phyloP scores from a whole-genome alignment of 2,329 filamentous ascomycete genomes.

The Cercospora sp. region DNA sequence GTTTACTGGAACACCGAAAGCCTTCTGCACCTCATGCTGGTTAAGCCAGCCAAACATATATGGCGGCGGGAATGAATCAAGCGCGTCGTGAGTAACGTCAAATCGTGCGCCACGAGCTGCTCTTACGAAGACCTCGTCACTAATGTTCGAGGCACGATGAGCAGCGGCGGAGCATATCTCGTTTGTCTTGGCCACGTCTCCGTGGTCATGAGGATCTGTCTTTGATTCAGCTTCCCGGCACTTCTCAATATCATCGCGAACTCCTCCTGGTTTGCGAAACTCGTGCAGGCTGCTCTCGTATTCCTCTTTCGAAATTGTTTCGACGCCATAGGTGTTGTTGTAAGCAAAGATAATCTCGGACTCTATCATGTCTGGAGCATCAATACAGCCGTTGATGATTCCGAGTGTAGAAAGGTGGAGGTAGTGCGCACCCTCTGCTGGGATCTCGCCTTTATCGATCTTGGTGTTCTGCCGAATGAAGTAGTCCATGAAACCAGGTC shows the following conservation, averaged over 20 bases:
- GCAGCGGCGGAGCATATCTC: slow-evolving; percentile 31
- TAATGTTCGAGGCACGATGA: slow-evolving; percentile 47
- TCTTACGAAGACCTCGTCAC: slow-evolving; percentile 48
- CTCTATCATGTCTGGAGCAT: slow-evolving; percentile 48
- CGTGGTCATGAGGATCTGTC: slow-evolving; percentile 54
- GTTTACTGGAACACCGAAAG: slow-evolving; percentile 56
- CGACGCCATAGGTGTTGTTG: slow-evolving; percentile 61
- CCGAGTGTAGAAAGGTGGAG: slow-evolving; percentile 52
- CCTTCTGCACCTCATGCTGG: slow-evolving; percentile 56
- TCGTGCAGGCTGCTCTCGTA: slow-evolving; percentile 40
- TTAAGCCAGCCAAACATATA: slow-evolving; percentile 60
- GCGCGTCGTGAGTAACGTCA: slow-evolving; percentile 53
- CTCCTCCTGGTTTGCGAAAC: slow-evolving; percentile 53
- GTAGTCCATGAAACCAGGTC: slow-evolving; percentile 54
- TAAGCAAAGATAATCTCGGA: slow-evolving; percentile 43
- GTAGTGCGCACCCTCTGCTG: slow-evolving; percentile 45
- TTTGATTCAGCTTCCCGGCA: slow-evolving; percentile 52
- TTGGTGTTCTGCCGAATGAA: slow-evolving; percentile 59
- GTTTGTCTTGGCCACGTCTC: slow-evolving; percentile 40
- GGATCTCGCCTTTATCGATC: slow-evolving; percentile 51
- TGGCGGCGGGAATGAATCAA: slow-evolving; percentile 46
- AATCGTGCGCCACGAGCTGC: slow-evolving; percentile 54
- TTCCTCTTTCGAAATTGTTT: slow-evolving; percentile 52
- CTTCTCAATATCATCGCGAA: slow-evolving; percentile 54
- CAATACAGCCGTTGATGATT: slow-evolving; percentile 60